These are phyloP conservation scores for Ustilago trichophora DNA, from an alignment of 1,284 basidiomycete genomes.

Conservation along the genomic window DNA sequence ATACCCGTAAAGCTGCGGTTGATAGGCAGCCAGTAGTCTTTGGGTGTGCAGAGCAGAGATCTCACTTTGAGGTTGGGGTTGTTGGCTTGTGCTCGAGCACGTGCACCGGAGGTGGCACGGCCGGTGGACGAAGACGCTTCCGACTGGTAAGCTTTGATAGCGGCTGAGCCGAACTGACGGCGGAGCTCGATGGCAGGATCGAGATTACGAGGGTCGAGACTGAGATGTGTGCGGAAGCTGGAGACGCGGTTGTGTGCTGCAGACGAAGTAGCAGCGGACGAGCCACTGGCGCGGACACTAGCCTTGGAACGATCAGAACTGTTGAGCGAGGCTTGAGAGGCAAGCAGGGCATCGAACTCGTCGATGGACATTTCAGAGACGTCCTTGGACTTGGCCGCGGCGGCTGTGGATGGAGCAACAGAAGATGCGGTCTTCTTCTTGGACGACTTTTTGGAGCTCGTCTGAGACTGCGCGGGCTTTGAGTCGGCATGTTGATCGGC, in stretches of 20 bases:
- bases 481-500: background rate
- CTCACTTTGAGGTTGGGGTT: constrained; percentile 61
- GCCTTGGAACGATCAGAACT: background rate
- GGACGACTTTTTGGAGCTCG: constrained; percentile 28
- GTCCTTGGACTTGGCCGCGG: constrained; percentile 16
- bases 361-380: constrained; percentile 64
- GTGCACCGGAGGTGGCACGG: constrained; percentile 29
- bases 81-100: constrained; percentile 51
- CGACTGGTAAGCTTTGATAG: constrained; percentile 62
- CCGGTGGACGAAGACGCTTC: constrained; percentile 28
- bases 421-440: constrained; percentile 24
- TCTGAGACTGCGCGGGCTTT: background rate
- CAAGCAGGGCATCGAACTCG: constrained; percentile 58
- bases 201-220: constrained; percentile 49
- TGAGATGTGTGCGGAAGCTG: constrained; percentile 41
- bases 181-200: constrained; percentile 62
- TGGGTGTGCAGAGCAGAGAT: constrained; percentile 58
- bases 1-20: constrained; percentile 60
- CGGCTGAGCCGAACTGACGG: constrained; percentile 63
- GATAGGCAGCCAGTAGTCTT: constrained; percentile 62
- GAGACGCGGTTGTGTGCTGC: constrained; percentile 14
- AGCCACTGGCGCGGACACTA: background rate
- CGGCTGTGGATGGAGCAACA: background rate
- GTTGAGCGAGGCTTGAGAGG: constrained; percentile 44
- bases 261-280: background rate